Evolutionary conservation across 306 rosid genomes (phyloP).

Genomic region (Datisca glomerata): DNA sequence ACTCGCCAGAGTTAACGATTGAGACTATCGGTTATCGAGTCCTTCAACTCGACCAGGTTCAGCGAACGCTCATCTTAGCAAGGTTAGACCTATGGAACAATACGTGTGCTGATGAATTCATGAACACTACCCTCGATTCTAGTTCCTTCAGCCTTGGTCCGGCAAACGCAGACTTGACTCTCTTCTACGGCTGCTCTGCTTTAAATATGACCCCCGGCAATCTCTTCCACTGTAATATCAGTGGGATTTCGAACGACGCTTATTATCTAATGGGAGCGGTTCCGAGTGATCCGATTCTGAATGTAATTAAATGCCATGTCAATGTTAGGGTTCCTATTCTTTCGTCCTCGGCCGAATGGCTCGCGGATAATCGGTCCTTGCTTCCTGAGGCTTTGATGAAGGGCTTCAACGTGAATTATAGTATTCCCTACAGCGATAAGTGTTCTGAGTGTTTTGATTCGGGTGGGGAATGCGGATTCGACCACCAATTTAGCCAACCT

Average conservation of each 20-base stretch:
- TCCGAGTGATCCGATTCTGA: not conserved
- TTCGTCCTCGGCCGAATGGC: not conserved
- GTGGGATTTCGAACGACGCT: not conserved
- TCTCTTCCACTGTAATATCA: not conserved
- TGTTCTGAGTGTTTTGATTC: not conserved
- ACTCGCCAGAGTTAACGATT: not conserved
- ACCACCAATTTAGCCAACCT: not conserved
- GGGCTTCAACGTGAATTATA: not conserved
- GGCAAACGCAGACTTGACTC: not conserved
- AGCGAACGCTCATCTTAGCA: not conserved
- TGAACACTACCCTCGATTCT: not conserved
- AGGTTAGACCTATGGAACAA: not conserved
- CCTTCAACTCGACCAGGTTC: not conserved
- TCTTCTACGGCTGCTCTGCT: conserved; percentile 2
- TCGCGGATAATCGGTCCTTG: not conserved
- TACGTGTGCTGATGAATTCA: not conserved
- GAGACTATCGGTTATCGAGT: not conserved
- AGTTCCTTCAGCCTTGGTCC: not conserved
- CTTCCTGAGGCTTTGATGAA: not conserved
- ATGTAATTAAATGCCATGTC: not conserved
- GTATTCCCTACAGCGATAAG: not conserved
- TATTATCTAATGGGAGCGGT: not conserved
- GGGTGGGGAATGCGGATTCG: not conserved
- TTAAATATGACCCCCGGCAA: not conserved
- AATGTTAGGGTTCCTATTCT: not conserved